These are phyloP conservation scores for Epichloe bromicola DNA, from an alignment of 2,329 filamentous ascomycete species.

Conservation along the genomic window DNA sequence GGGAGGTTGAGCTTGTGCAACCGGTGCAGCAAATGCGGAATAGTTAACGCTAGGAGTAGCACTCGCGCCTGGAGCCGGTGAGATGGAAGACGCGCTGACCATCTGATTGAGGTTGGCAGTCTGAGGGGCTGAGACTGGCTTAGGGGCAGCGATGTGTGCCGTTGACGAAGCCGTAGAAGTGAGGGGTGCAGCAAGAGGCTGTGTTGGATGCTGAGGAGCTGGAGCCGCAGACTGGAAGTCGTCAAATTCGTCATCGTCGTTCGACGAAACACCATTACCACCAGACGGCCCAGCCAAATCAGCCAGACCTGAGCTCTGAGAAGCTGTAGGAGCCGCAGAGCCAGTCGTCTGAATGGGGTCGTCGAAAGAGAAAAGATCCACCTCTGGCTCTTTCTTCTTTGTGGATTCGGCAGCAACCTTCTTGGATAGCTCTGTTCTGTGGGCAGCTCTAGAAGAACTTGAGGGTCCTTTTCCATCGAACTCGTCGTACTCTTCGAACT, in stretches of 20 bases:
- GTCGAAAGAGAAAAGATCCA: slow-evolving; percentile 88
- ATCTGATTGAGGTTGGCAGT: slow-evolving; percentile 70
- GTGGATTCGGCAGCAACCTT: slow-evolving; percentile 46
- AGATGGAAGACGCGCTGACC: slow-evolving; percentile 67
- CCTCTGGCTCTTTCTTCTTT: slow-evolving; percentile 78
- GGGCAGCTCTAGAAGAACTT: slow-evolving; percentile 30
- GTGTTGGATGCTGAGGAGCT: slow-evolving; percentile 33
- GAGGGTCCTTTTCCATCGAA: slow-evolving; percentile 60
- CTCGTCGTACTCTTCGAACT: slow-evolving; percentile 96
- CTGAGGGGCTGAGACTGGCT: slow-evolving; percentile 74
- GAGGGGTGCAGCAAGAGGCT: slow-evolving; percentile 34
- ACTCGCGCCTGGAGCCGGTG: slow-evolving; percentile 51
- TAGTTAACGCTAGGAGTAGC: slow-evolving; percentile 47
- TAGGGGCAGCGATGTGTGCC: slow-evolving; percentile 64
- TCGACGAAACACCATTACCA: slow-evolving; percentile 18
- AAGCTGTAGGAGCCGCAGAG: slow-evolving; percentile 29
- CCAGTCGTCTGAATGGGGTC: slow-evolving; percentile 47
- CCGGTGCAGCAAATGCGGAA: slow-evolving; percentile 40
- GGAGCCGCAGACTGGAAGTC: slow-evolving; percentile 87
- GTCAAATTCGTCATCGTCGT: slow-evolving; percentile 84
- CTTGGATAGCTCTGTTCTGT: slow-evolving; percentile 21
- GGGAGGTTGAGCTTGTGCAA: slow-evolving; percentile 29
- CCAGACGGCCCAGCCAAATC: slow-evolving; percentile 23
- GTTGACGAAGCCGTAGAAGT: slow-evolving; percentile 40
- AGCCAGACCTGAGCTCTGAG: slow-evolving; percentile 34